A percentile compares a stretch with the other conserved stretches of the same genome.
Conservation (phyloP, 495 filamentous ascomycete species). For the Penicillium dipodomyicola region DNA sequence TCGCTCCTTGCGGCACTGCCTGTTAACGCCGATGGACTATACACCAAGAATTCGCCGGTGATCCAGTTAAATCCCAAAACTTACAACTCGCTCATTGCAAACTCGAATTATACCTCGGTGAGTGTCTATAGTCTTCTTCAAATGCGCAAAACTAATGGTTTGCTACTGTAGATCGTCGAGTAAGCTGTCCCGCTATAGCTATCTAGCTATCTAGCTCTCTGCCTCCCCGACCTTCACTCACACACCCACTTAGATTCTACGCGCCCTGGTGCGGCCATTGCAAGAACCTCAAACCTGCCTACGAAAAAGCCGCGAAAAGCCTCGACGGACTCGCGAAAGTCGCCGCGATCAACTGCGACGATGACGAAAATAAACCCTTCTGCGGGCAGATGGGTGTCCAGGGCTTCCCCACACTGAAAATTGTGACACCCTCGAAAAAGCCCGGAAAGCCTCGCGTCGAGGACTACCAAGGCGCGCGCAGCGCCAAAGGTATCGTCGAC, state of each 20-base stretch:
- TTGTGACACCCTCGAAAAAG: slow-evolving; percentile 81
- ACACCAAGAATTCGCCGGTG: slow-evolving; percentile 84
- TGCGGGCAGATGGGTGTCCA: slow-evolving; percentile 87
- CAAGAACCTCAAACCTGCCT: slow-evolving; percentile 90
- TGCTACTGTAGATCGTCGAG: slow-evolving; percentile 59
- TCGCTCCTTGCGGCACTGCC: slow-evolving; percentile 57
- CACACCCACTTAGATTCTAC: slow-evolving; percentile 67
- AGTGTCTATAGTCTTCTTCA: slow-evolving; percentile 24
- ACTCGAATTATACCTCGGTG: slow-evolving; percentile 90
- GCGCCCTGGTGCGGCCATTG: slow-evolving; percentile 97
- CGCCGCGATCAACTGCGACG: slow-evolving; percentile 92
- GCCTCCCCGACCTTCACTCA: slow-evolving; percentile 15
- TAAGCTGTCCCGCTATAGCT: slow-evolving; percentile 41
- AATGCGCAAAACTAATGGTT: slow-evolving; percentile 21
- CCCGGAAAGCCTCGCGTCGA: slow-evolving; percentile 80
- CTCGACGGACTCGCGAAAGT: slow-evolving; percentile 90
- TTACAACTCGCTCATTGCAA: slow-evolving; percentile 81
- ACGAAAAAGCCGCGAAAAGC: slow-evolving; percentile 87
- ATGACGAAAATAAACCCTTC: slow-evolving; percentile 86
- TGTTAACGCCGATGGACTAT: slow-evolving; percentile 68
- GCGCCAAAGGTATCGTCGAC: slow-evolving; percentile 82
- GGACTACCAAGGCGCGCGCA: slow-evolving; percentile 85
- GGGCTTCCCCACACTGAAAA: slow-evolving; percentile 96
- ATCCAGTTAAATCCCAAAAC: slow-evolving; percentile 79
- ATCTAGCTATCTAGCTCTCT: slow-evolving; percentile 1